Conservation (phyloP, 441 rosid species). For the Daphne laureola region DNA sequence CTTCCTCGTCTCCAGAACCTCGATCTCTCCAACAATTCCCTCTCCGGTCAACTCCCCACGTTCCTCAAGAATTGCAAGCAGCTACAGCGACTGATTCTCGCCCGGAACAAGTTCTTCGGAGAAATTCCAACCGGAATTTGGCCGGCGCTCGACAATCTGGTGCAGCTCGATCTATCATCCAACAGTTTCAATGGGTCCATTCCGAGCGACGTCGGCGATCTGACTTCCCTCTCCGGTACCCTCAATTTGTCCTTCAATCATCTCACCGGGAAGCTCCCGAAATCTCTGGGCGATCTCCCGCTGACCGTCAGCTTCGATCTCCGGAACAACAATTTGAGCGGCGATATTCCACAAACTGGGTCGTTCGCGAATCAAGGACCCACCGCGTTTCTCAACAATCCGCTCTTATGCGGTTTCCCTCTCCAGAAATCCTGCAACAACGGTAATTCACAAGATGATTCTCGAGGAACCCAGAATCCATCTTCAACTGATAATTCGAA, state of each 20-base stretch:
- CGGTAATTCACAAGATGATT: constrained; percentile 12
- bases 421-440: constrained; percentile 69
- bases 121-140: constrained; percentile 64
- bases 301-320: constrained; percentile 82
- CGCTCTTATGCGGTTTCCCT: constrained; percentile 81
- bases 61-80: constrained; percentile 54
- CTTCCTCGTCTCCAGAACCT: constrained; percentile 69
- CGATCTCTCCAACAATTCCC: constrained; percentile 72
- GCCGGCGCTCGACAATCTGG: constrained; percentile 52
- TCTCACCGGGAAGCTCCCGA: constrained; percentile 66
- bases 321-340: constrained; percentile 64
- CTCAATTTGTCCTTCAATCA: constrained; percentile 75
- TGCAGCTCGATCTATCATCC: constrained; percentile 78
- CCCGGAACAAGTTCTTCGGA: constrained; percentile 56
- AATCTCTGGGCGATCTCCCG: constrained; percentile 62
- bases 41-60: constrained; percentile 59
- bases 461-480: constrained; percentile 24
- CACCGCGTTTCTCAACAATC: constrained; percentile 78
- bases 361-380: constrained; percentile 94
- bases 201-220: constrained; percentile 57
- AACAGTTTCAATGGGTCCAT: constrained; percentile 58
- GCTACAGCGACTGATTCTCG: constrained; percentile 64
- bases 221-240: constrained; percentile 53
- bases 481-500: constrained; percentile 28
- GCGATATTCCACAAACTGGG: constrained; percentile 87